These are phyloP conservation scores for Leccinum ponderosum DNA, from an alignment of 1,284 basidiomycete genomes.

Conservation along the genomic window DNA sequence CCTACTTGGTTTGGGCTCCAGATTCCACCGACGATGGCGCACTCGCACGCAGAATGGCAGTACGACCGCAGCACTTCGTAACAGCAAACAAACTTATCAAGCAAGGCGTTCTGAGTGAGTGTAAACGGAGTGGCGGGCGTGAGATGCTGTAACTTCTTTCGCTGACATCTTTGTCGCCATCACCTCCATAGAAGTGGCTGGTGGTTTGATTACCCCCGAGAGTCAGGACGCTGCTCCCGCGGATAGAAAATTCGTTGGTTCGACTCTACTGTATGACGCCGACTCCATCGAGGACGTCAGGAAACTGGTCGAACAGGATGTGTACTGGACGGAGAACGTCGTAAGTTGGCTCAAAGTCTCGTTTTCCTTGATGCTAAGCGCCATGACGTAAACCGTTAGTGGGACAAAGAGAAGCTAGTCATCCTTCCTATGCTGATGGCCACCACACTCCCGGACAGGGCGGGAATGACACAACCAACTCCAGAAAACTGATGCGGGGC, in stretches of 20 bases:
- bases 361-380: slow-evolving; percentile 5
- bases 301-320: slow-evolving; percentile 48
- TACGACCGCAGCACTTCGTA: slow-evolving; percentile 46
- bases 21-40: slow-evolving; percentile 52
- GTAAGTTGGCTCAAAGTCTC: slow-evolving; percentile 38
- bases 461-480: slow-evolving; percentile 22
- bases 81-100: slow-evolving; percentile 42
- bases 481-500: slow-evolving; percentile 16
- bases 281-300: slow-evolving; percentile 48
- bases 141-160: slow-evolving; percentile 3
- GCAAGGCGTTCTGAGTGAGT: slow-evolving; percentile 37
- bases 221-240: slow-evolving; percentile 33
- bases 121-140: neutral
- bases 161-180: slow-evolving; percentile 3
- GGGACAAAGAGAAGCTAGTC: slow-evolving; percentile 42
- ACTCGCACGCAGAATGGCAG: slow-evolving; percentile 47
- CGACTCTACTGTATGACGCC: slow-evolving; percentile 49
- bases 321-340: slow-evolving; percentile 56
- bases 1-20: slow-evolving; percentile 54
- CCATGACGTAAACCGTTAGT: slow-evolving; percentile 23
- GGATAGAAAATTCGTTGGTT: slow-evolving; percentile 50
- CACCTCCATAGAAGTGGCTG: slow-evolving; percentile 42
- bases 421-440: slow-evolving; percentile 45
- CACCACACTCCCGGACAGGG: slow-evolving; percentile 33
- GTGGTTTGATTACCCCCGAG: slow-evolving; percentile 47